These are phyloP conservation scores for Candida tallmaniae DNA, from an alignment of 805 yeast species.

Conservation along the genomic window DNA sequence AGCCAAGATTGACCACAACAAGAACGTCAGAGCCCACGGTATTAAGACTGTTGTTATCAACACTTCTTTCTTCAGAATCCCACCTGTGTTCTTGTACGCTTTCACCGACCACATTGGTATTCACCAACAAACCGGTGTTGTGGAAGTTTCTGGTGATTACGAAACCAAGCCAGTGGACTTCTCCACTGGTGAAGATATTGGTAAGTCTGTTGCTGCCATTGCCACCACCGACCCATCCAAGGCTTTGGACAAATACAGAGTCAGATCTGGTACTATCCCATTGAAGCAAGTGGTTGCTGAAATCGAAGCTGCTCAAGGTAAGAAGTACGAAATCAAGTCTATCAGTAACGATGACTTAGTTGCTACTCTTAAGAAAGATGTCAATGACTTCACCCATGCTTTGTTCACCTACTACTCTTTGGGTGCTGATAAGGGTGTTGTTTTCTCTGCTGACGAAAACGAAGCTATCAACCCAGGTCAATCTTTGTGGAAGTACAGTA, in stretches of 20 bases:
- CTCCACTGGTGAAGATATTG: slow-evolving; percentile 39
- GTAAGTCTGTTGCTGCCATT: slow-evolving; percentile 37
- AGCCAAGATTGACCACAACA: slow-evolving; percentile 28
- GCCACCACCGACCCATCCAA: slow-evolving; percentile 31
- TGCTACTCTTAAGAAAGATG: neutral
- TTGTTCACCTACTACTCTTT: slow-evolving; percentile 2
- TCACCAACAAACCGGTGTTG: slow-evolving; percentile 28
- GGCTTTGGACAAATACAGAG: slow-evolving; percentile 42
- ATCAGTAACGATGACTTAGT: neutral
- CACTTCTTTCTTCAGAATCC: slow-evolving; percentile 31
- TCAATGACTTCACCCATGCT: neutral
- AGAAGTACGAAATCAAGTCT: slow-evolving; percentile 1
- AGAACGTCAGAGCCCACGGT: slow-evolving; percentile 31
- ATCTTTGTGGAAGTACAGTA: slow-evolving; percentile 7
- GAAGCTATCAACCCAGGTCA: slow-evolving; percentile 9
- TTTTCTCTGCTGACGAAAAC: slow-evolving; percentile 1
- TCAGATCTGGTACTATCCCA: slow-evolving; percentile 39
- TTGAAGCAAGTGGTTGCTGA: slow-evolving; percentile 29
- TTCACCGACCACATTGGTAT: slow-evolving; percentile 33
- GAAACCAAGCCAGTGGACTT: slow-evolving; percentile 26
- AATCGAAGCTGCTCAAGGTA: slow-evolving; percentile 1
- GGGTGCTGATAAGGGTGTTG: slow-evolving; percentile 1
- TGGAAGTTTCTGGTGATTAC: slow-evolving; percentile 39
- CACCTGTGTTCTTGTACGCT: slow-evolving; percentile 26
- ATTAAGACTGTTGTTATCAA: slow-evolving; percentile 43